phyloP scores from a whole-genome alignment of 2,329 filamentous ascomycete genomes.

The Aotearoamyces nothofagi region DNA sequence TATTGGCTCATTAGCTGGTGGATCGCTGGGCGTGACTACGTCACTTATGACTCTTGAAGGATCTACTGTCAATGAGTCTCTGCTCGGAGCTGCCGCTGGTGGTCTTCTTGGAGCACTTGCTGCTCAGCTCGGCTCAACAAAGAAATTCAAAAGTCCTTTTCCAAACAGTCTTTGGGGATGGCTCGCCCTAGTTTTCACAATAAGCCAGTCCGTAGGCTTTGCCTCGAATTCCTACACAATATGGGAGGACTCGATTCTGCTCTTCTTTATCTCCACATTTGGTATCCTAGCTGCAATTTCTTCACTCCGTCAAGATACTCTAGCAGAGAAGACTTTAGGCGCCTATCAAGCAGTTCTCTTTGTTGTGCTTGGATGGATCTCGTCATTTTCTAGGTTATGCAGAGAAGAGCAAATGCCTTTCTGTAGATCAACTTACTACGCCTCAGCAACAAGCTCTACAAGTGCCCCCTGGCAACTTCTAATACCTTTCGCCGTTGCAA shows the following conservation, averaged over 20 bases:
- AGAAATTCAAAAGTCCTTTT: slow-evolving; percentile 32
- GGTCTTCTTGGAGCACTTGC: slow-evolving; percentile 23
- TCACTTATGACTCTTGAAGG: slow-evolving; percentile 8
- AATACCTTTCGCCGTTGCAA: slow-evolving; percentile 61
- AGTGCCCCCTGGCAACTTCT: slow-evolving; percentile 80
- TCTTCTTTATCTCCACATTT: slow-evolving; percentile 85
- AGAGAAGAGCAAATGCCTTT: slow-evolving; percentile 98
- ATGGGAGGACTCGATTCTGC: slow-evolving; percentile 90
- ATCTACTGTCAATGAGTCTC: slow-evolving; percentile 10
- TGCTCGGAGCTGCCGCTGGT: slow-evolving; percentile 11
- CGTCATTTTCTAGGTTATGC: slow-evolving; percentile 82
- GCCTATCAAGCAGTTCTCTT: slow-evolving; percentile 79
- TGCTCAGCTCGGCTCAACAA: slow-evolving; percentile 16
- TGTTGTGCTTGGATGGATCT: slow-evolving; percentile 59
- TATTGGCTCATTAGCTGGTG: slow-evolving; percentile 13
- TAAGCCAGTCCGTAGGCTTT: slow-evolving; percentile 85
- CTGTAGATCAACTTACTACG: slow-evolving; percentile 91
- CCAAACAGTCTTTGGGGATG: slow-evolving; percentile 81
- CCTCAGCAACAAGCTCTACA: slow-evolving; percentile 79
- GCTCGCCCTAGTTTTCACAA: slow-evolving; percentile 63
- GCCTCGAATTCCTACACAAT: slow-evolving; percentile 97
- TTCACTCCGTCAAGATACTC: slow-evolving; percentile 56
- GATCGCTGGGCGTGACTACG: slow-evolving; percentile 9
- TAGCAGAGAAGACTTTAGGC: slow-evolving; percentile 57
- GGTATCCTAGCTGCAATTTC: slow-evolving; percentile 60